A percentile compares a stretch with the other conserved stretches of the same genome.
phyloP scores from a whole-genome alignment of 257 asterid species.

The Paulownia fortunei region DNA sequence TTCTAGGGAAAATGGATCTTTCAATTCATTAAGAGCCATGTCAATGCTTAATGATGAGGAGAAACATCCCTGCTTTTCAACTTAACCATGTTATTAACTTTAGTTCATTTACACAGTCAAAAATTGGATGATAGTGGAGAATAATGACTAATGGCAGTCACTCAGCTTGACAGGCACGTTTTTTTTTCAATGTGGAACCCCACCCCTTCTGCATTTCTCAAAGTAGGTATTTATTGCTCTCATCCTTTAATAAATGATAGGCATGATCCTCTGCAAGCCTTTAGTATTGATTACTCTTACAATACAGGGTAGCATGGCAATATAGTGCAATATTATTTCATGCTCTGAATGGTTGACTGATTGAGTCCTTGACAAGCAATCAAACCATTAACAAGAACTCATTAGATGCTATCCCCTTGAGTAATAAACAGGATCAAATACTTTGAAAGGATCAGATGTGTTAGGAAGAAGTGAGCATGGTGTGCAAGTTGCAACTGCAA shows the following conservation, averaged over 20 bases:
- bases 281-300: not conserved
- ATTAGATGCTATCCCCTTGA: too few relatives aligned
- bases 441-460: too few relatives aligned
- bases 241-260: conserved; percentile 13
- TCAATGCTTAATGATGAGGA: not conserved
- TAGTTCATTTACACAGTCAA: too few relatives aligned
- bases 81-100: not conserved
- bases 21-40: not conserved
- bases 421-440: too few relatives aligned
- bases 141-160: too few relatives aligned
- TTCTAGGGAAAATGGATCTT: too few relatives aligned
- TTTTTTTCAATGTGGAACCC: too few relatives aligned
- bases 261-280: conserved; percentile 25
- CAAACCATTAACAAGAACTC: not conserved
- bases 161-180: too few relatives aligned
- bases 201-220: too few relatives aligned
- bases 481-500: too few relatives aligned
- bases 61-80: not conserved
- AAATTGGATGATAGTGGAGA: too few relatives aligned
- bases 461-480: too few relatives aligned
- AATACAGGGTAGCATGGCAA: conserved; percentile 13
- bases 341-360: not conserved
- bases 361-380: not conserved
- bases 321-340: not conserved
- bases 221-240: not conserved